Evolutionary conservation across 139 green algal genomes (phyloP).

Genomic region (Micromonas commoda): DNA sequence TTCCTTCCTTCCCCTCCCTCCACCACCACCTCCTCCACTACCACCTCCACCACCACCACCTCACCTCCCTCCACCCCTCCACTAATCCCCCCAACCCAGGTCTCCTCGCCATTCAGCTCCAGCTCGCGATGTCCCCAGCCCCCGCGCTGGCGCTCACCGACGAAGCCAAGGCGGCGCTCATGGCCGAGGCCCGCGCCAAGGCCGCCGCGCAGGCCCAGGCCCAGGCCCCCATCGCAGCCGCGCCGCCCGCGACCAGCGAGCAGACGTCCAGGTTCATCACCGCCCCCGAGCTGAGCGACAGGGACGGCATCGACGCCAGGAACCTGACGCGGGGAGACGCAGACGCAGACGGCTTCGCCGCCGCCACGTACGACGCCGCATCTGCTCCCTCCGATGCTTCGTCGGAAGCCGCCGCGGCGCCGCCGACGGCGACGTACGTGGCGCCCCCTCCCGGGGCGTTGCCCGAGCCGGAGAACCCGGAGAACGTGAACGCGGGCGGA

Average conservation of each 20-base stretch:
- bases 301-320: neutral
- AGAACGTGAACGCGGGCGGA: neutral
- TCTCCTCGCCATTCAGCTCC: neutral
- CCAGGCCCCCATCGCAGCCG: neutral
- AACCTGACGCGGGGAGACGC: neutral
- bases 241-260: too few species aligned
- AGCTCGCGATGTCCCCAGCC: neutral
- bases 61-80: neutral
- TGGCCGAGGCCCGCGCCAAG: neutral
- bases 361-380: neutral
- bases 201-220: neutral
- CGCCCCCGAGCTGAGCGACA: neutral
- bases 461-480: too few species aligned
- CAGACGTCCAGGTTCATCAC: neutral
- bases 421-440: neutral
- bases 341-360: neutral
- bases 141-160: neutral
- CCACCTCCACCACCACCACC: neutral
- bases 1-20: too few species aligned
- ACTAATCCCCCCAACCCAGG: too few species aligned
- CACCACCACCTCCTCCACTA: too few species aligned
- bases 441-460: too few species aligned
- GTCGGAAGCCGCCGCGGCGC: neutral
- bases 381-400: too few species aligned
- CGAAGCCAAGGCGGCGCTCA: neutral